phyloP scores from a whole-genome alignment of 208 protist species.

The Leishmania gerbilli region DNA sequence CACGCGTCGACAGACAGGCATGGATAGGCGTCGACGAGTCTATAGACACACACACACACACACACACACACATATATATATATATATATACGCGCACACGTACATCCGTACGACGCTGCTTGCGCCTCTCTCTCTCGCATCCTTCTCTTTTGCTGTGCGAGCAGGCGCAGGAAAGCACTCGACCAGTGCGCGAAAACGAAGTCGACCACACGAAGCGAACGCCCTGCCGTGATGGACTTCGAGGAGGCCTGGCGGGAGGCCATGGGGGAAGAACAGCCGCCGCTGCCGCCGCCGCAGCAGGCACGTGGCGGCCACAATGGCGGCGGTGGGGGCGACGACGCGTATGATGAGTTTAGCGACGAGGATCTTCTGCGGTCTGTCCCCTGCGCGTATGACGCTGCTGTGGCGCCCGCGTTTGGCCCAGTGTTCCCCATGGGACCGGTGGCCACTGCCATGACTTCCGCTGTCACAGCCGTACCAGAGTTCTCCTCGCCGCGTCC shows the following conservation, averaged over 20 bases:
- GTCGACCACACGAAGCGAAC: neutral
- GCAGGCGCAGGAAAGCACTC: neutral
- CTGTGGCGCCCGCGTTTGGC: neutral
- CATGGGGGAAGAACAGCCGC: slow-evolving; percentile 11
- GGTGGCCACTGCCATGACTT: neutral
- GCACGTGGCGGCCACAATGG: neutral
- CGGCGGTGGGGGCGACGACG: neutral
- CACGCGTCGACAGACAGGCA: neutral
- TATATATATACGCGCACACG: slow-evolving; percentile 11
- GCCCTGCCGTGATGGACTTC: slow-evolving; percentile 17
- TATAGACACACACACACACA: slow-evolving; percentile 8
- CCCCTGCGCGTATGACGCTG: slow-evolving; percentile 45
- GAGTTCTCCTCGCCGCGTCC: neutral
- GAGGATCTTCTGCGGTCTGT: slow-evolving; percentile 47
- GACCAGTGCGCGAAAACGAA: neutral
- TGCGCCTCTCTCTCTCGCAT: neutral
- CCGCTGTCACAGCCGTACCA: neutral
- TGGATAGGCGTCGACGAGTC: too few species aligned
- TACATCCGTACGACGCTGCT: neutral
- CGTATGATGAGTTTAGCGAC: slow-evolving; percentile 39
- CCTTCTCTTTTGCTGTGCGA: neutral
- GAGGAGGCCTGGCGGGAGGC: slow-evolving; percentile 29
- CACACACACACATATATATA: neutral
- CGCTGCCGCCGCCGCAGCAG: neutral
- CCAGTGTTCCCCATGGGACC: neutral